These are phyloP conservation scores for Solanum clarkiae DNA, from an alignment of 257 asterid genomes.

Conservation along the genomic window DNA sequence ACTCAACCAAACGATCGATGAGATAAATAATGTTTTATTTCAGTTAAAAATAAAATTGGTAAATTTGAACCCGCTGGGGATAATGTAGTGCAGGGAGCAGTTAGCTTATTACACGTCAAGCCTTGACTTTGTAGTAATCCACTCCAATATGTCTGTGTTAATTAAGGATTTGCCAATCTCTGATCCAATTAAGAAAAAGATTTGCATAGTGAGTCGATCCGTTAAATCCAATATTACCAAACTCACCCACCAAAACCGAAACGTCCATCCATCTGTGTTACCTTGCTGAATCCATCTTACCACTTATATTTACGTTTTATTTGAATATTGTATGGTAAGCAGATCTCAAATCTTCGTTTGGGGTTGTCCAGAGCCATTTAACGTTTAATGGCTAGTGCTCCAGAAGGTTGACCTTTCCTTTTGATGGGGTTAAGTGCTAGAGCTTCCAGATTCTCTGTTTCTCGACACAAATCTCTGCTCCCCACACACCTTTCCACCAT, in stretches of 20 bases:
- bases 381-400: not conserved
- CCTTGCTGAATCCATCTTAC: not conserved
- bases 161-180: not conserved
- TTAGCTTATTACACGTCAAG: not conserved
- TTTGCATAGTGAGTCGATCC: not conserved
- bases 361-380: not conserved
- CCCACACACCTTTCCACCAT: constrained; percentile 26
- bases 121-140: not conserved
- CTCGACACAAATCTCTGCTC: constrained; percentile 27
- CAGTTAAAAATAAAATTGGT: too few relatives aligned
- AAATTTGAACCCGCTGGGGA: too few relatives aligned
- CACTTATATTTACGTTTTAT: not conserved
- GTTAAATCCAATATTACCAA: not conserved
- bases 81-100: not conserved
- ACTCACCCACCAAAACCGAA: not conserved
- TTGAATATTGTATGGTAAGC: not conserved
- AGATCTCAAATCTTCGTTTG: not conserved
- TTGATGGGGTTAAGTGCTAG: constrained; percentile 28
- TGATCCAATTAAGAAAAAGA: not conserved
- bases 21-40: too few relatives aligned
- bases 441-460: constrained; percentile 11
- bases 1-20: too few relatives aligned
- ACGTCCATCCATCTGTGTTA: not conserved
- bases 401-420: not conserved
- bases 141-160: not conserved